These are phyloP conservation scores for Pezicula carpinea DNA, from an alignment of 2,329 filamentous ascomycete genomes.

Conservation along the genomic window DNA sequence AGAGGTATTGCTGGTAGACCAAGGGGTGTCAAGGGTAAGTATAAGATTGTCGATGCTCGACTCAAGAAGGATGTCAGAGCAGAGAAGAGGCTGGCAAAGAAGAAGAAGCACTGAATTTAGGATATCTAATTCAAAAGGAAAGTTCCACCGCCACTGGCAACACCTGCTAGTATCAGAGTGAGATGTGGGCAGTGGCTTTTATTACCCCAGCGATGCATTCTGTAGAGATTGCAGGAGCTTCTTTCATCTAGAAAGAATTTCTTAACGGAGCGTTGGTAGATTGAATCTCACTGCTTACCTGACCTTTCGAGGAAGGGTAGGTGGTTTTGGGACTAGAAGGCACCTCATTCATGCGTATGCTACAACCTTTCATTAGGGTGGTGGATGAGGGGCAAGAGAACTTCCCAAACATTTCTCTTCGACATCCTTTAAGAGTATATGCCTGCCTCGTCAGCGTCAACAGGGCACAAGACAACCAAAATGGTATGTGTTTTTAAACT, in stretches of 20 bases:
- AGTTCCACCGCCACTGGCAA: no score
- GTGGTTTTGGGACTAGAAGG: slow-evolving; percentile 27
- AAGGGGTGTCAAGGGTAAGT: slow-evolving; percentile 88
- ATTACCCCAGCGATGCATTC: slow-evolving; percentile 69
- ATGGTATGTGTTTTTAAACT: no score
- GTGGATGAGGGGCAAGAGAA: slow-evolving; percentile 30
- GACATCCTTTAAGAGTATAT: no score
- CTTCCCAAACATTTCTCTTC: slow-evolving; percentile 23
- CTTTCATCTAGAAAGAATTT: slow-evolving; percentile 61
- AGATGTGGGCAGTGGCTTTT: no score
- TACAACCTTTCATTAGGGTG: slow-evolving; percentile 26
- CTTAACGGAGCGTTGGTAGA: slow-evolving; percentile 82
- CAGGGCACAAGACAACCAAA: no score
- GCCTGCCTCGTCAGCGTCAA: no score
- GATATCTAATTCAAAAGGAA: no score
- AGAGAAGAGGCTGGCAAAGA: slow-evolving; percentile 76
- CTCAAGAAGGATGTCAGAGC: slow-evolving; percentile 96
- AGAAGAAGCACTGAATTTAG: slow-evolving; percentile 46
- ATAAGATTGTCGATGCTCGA: slow-evolving; percentile 93
- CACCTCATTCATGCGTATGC: slow-evolving; percentile 27
- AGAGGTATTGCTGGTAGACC: slow-evolving; percentile 82
- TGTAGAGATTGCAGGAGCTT: slow-evolving; percentile 67
- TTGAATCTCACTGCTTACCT: slow-evolving; percentile 11
- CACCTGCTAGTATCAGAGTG: no score
- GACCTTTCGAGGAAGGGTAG: slow-evolving; percentile 12